phyloP scores from a whole-genome alignment of 2,329 filamentous ascomycete species.

The Graphiopsis chlorocephala region DNA sequence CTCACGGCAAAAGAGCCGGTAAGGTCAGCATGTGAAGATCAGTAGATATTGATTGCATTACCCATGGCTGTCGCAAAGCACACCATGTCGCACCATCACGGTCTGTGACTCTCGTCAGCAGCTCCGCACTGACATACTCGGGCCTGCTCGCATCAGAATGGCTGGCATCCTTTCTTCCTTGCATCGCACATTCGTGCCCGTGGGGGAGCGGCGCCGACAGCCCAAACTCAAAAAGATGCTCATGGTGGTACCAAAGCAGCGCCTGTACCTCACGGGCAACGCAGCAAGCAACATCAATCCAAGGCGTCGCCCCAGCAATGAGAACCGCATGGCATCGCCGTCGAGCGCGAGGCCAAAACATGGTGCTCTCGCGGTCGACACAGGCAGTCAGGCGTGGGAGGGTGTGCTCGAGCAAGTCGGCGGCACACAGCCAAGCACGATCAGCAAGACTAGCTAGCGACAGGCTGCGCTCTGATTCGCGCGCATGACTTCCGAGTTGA shows the following conservation, averaged over 20 bases:
- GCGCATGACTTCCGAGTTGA: conserved; percentile 14
- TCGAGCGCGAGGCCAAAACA: neutral
- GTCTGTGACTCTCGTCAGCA: neutral
- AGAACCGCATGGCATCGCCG: neutral
- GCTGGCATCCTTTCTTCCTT: conserved; percentile 13
- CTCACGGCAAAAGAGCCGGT: neutral
- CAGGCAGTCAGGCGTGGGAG: neutral
- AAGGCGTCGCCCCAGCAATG: conserved; percentile 5
- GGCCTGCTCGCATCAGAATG: conserved; percentile 6
- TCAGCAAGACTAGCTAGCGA: conserved; percentile 1
- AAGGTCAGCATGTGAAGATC: conserved; percentile 2
- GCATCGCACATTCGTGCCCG: conserved; percentile 10
- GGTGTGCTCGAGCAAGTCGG: conserved; percentile 16
- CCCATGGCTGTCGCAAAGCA: neutral
- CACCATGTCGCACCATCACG: conserved; percentile 4
- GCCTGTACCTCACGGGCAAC: conserved; percentile 13
- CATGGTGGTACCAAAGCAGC: conserved; percentile 6
- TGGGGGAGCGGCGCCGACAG: conserved; percentile 12
- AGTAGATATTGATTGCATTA: neutral
- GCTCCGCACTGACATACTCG: neutral
- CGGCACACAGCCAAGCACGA: conserved; percentile 15
- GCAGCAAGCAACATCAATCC: conserved; percentile 5
- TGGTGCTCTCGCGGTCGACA: neutral
- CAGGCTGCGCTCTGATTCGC: conserved; percentile 8
- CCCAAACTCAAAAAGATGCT: conserved; percentile 14